Evolutionary conservation across 805 yeast genomes (phyloP).

Genomic region (Kluyveromyces dobzhanskii): DNA sequence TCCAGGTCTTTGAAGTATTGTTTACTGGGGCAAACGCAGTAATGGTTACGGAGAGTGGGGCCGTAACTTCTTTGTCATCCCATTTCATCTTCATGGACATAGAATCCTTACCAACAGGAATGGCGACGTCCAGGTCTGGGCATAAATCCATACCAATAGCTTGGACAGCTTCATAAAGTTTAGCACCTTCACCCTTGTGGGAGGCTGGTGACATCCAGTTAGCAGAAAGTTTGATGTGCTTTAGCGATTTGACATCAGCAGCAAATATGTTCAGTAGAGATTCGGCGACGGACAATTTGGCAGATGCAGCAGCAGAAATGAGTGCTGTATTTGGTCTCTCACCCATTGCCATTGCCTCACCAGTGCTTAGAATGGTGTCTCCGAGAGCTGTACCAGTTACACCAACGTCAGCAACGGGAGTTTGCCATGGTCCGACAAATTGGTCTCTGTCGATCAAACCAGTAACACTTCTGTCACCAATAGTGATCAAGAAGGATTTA

Average conservation of each 20-base stretch:
- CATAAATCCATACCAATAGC: conserved; percentile 93
- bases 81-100: conserved; percentile 99
- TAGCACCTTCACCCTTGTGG: conserved; percentile 91
- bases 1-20: conserved; percentile 88
- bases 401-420: conserved; percentile 97
- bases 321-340: conserved; percentile 89
- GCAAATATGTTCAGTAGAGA: conserved; percentile 81
- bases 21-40: conserved; percentile 88
- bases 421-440: conserved; percentile 99
- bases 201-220: conserved; percentile 99
- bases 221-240: conserved; percentile 79
- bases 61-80: conserved; percentile 85
- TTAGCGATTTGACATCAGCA: conserved; percentile 72
- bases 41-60: conserved; percentile 86
- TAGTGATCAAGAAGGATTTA: conserved; percentile 89
- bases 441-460: conserved; percentile 97
- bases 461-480: conserved; percentile 96
- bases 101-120: conserved; percentile 98
- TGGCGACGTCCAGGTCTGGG: conserved; percentile 82
- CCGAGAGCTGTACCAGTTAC: conserved; percentile 90
- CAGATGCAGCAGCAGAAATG: conserved; percentile 82
- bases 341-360: conserved; percentile 97
- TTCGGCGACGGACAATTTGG: conserved; percentile 94
- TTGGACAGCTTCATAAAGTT: conserved; percentile 91
- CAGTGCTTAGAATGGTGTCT: conserved; percentile 59